Base-by-base conservation (phyloP, 768 basidiomycete species). In the Russula virescens region DNA sequence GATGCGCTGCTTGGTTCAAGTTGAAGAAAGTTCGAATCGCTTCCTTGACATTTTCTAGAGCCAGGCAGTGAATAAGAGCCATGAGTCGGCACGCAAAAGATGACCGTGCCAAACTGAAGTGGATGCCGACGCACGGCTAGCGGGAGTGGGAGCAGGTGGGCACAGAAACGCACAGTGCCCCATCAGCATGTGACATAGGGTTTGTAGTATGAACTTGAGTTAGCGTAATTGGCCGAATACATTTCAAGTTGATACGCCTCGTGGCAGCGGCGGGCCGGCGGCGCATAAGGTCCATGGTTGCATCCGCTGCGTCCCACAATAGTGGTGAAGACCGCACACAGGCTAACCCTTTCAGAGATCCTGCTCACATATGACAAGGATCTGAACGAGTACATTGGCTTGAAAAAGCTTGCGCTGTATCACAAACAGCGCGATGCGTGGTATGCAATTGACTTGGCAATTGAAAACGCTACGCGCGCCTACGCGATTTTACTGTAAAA, bases 371-470 rank as follows among this genome's bases (percentile, higher is more conserved):
- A 87, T 3, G 96, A 99, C 74, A 79, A 85, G 59, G 97, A 99
- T 71, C 81, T 99, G 54, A 99, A 98, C 75, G 81, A 90, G 61
- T 93, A 93, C 73, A 82, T 96, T 75, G 83, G 88, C 48, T 78
- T 98, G 69, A 96, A 92, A 76, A 89, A 89, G 73, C 81, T 92
- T 66, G 97, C 96, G 18, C 92, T 97, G 7, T 98, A 98, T 73
- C 85, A 91, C 47, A 78, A 83, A 50, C 80, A 82, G 31, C 77
- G 73, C 68, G 74, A 70, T 19, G 77, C 73, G 35, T 92, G 87
- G 85, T 88, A 89, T 69, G 74, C 78, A 38, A 80, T n/a, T n/a
- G n/a, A n/a, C n/a, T n/a, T n/a, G n/a, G n/a, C n/a, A n/a, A n/a
- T n/a, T n/a, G n/a, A n/a, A n/a, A 77, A 43, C 81, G 90, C 76